Evolutionary conservation across 176 grass and related monocot species (phyloP).

Genomic region (Carex myosuroides): DNA sequence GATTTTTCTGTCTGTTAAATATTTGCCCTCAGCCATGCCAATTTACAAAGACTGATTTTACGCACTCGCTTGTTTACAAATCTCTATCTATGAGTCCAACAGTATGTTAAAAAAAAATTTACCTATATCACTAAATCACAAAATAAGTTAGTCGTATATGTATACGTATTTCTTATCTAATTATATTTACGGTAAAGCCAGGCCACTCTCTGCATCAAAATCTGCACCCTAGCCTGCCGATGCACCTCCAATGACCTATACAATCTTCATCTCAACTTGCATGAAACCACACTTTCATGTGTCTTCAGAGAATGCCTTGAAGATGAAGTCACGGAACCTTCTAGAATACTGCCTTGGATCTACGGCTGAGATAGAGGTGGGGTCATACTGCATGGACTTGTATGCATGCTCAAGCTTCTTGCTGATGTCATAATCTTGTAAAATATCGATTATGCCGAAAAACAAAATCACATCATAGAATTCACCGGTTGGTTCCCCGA

Average conservation of each 20-base stretch:
- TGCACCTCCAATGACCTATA: neutral
- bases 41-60: conserved; percentile 43
- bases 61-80: conserved; percentile 33
- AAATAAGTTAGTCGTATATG: conserved; percentile 42
- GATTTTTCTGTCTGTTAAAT: conserved; percentile 13
- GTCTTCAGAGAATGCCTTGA: conserved; percentile 77
- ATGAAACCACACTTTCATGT: conserved; percentile 18
- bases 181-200: conserved; percentile 50
- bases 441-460: conserved; percentile 93
- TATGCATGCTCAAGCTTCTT: conserved; percentile 86
- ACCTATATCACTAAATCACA: conserved; percentile 41
- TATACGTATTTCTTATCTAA: conserved; percentile 32
- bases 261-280: neutral
- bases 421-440: conserved; percentile 86
- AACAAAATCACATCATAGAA: conserved; percentile 72
- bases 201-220: conserved; percentile 20
- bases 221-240: neutral
- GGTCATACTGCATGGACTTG: conserved; percentile 73
- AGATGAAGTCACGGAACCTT: conserved; percentile 81
- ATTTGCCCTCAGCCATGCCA: conserved; percentile 37
- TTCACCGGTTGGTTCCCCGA: conserved; percentile 65
- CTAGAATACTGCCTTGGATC: conserved; percentile 79
- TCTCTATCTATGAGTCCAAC: conserved; percentile 50
- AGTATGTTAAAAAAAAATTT: conserved; percentile 48
- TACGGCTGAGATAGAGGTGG: conserved; percentile 79